Percentiles rank a stretch among this genome's conserved stretches.
Evolutionary conservation across 2,329 filamentous ascomycete species (phyloP).

Genomic region (Phaeomoniella chlamydospora): DNA sequence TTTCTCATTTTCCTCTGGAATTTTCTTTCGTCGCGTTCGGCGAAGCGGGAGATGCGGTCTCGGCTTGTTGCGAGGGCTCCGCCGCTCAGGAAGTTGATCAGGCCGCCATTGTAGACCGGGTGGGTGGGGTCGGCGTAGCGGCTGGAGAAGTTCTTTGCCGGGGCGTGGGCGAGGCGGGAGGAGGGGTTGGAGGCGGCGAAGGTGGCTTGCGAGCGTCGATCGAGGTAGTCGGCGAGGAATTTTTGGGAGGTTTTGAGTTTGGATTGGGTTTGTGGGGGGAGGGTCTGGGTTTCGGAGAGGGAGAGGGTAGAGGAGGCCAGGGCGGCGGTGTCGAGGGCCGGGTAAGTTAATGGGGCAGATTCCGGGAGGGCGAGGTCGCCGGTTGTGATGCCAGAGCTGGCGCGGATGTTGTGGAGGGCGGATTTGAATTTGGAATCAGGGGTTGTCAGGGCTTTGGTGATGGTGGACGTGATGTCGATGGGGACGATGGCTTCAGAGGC

Average conservation of each 20-base stretch:
- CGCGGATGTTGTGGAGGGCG: constrained; percentile 3
- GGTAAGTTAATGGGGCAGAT: constrained; percentile 34
- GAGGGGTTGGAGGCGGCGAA: constrained; percentile 25
- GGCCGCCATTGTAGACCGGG: constrained; percentile 32
- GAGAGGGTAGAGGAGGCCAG: constrained; percentile 1
- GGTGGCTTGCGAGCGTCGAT: constrained; percentile 31
- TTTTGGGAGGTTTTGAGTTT: constrained; percentile 10
- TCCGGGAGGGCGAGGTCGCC: constrained; percentile 28
- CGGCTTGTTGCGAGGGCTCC: constrained; percentile 15
- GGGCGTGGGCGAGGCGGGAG: constrained; percentile 19
- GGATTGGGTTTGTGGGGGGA: constrained; percentile 6
- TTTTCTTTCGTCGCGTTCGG: background rate
- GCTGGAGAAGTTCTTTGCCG: constrained; percentile 25
- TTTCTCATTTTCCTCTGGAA: constrained; percentile 1
- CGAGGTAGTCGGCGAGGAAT: constrained; percentile 33
- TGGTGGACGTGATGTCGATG: constrained; percentile 20
- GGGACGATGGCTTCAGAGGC: constrained; percentile 12
- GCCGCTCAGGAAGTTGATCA: constrained; percentile 32
- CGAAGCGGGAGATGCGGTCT: constrained; percentile 1
- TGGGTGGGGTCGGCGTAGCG: constrained; percentile 38
- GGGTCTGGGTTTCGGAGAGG: background rate
- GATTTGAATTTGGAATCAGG: constrained; percentile 1
- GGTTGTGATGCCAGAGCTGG: constrained; percentile 12
- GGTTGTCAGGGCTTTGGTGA: constrained; percentile 10
- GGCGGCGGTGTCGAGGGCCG: constrained; percentile 14